Evolutionary conservation across 1,284 basidiomycete genomes (phyloP), one percentile per base, ranked within the genome.

Genomic region (Austroboletus niveus): DNA sequence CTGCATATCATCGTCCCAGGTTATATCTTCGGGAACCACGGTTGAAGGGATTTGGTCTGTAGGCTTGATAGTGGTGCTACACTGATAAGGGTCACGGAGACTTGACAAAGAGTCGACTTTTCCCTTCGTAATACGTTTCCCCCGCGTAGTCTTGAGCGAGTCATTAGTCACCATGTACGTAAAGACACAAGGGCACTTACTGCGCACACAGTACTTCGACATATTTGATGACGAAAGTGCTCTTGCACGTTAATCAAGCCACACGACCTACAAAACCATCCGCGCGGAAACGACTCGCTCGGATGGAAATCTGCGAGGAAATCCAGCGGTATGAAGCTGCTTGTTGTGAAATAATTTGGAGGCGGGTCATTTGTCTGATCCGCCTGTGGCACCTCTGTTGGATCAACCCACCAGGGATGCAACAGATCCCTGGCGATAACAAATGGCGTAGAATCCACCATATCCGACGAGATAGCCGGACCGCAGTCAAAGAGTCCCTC

Each of bases 171-270:
- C 31, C 43, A 35, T 8, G 39, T 24, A 17, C n/a, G n/a, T 5
- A 30, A 12, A 46, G 12, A 39, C 7, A 30, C 17, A n/a, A 30
- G 31, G 1, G 30, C 46, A 47, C 62, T 40, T 52, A 75, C 74
- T 53, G 51, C 42, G 51, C 74, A 75, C 1, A 15, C 30, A 7
- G 51, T 50, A 50, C 72, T 62, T 45, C 56, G 57, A 49, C 74
- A 75, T 49, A 60, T 62, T 49, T 74, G 72, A 38, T 65, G 66
- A 44, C 74, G 70, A 49, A 75, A 61, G 31, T 60, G 64, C 6
- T 55, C 55, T 52, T 75, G 74, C 8, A 60, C 54, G 39, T 75
- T 75, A n/a, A 76, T 61, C 55, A 66, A 59, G 8, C 75, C 73
- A 34, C 74, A 75, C 4, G 47, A 42, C 9, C 32, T 54, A 51